A percentile compares a stretch with the other conserved stretches of the same genome.
These are phyloP conservation scores for Macrotyloma uniflorum DNA, from an alignment of 306 rosid species.

Conservation along the genomic window DNA sequence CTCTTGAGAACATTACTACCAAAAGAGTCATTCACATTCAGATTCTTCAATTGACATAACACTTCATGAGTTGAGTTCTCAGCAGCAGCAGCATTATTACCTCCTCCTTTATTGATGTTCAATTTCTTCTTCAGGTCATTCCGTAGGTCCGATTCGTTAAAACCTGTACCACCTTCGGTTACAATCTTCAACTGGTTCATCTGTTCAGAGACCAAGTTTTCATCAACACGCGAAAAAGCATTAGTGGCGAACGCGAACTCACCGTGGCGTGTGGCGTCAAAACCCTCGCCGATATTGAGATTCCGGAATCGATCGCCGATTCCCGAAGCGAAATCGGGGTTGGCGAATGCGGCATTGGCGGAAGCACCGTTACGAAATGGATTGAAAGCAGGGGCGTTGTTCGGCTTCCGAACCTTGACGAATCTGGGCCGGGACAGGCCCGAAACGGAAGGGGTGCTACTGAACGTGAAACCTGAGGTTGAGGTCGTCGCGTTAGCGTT, in stretches of 20 bases:
- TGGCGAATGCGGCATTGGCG: constrained; percentile 21
- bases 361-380: constrained; percentile 48
- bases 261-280: neutral
- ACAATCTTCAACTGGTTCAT: constrained; percentile 61
- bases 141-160: constrained; percentile 55
- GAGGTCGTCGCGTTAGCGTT: constrained; percentile 33
- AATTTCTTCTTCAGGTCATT: constrained; percentile 50
- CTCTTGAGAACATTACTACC: constrained; percentile 24
- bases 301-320: constrained; percentile 54
- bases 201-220: constrained; percentile 45
- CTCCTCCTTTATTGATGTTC: constrained; percentile 7
- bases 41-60: constrained; percentile 57
- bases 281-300: constrained; percentile 60
- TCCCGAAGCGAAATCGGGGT: constrained; percentile 21
- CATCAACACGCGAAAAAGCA: constrained; percentile 30
- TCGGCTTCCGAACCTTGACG: constrained; percentile 61
- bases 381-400: constrained; percentile 60
- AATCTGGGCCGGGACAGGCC: constrained; percentile 68
- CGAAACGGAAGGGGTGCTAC: constrained; percentile 48
- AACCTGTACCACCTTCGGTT: constrained; percentile 34
- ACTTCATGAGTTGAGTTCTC: constrained; percentile 45
- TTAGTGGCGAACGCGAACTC: neutral
- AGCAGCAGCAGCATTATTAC: constrained; percentile 32
- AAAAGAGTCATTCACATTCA: constrained; percentile 46
- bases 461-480: constrained; percentile 45